phyloP scores from a whole-genome alignment of 129 eudicot genomes.

The Cynara cardunculus region DNA sequence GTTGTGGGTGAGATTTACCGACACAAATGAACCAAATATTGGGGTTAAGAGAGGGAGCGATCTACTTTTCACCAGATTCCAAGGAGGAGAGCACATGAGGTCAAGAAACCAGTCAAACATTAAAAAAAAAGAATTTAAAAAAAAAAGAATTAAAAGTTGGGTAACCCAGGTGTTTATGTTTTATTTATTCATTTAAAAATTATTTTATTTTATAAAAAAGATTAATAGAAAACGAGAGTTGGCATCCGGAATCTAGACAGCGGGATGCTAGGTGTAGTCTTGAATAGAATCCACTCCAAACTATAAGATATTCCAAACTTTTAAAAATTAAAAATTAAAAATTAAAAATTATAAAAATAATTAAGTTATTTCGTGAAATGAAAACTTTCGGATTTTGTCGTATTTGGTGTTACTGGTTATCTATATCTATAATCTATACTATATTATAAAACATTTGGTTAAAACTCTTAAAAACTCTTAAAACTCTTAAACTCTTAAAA shows the following conservation, averaged over 20 bases:
- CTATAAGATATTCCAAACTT: constrained; percentile 10
- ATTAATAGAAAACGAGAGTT: neutral
- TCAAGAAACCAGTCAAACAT: constrained; percentile 19
- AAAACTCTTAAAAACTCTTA: no score
- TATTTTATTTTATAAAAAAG: neutral
- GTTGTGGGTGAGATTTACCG: neutral
- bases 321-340: no score
- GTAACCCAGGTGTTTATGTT: constrained; percentile 17
- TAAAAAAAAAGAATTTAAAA: neutral
- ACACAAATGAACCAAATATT: neutral
- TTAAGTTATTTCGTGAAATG: neutral
- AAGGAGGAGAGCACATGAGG: constrained; percentile 21
- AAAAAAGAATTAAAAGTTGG: constrained; percentile 20
- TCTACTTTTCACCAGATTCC: neutral
- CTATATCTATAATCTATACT: no score
- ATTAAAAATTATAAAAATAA: neutral
- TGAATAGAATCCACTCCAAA: constrained; percentile 27
- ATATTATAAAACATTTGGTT: no score
- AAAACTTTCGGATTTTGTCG: no score
- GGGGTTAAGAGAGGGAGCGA: neutral
- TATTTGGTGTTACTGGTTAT: no score
- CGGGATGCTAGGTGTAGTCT: constrained; percentile 32
- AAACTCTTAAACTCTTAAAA: no score
- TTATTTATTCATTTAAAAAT: constrained; percentile 10
- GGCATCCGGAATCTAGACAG: constrained; percentile 38